Percentiles rank a stretch among this genome's conserved stretches.
Conservation (phyloP, 805 yeast species). For the Ogataea dorogensis region DNA sequence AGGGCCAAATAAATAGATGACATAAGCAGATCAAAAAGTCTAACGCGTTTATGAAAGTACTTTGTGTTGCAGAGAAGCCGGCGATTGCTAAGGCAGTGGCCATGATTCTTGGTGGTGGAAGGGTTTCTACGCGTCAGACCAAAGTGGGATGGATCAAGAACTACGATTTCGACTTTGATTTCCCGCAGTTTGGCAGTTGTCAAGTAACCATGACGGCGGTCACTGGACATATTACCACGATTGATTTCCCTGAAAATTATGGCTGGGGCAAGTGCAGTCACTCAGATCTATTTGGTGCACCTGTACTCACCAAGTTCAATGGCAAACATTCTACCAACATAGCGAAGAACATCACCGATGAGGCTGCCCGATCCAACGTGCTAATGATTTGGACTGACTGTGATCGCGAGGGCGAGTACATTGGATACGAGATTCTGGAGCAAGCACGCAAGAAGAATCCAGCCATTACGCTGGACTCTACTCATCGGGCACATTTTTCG, state of each 20-base stretch:
- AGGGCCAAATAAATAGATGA: not conserved
- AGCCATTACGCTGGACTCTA: conserved; percentile 43
- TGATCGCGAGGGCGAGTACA: conserved; percentile 93
- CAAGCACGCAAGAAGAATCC: conserved; percentile 60
- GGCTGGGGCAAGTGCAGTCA: conserved; percentile 69
- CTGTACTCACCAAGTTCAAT: conserved; percentile 40
- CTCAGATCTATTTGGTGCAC: conserved; percentile 68
- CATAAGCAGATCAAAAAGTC: conserved; percentile 9
- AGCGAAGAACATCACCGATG: conserved; percentile 63
- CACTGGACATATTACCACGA: conserved; percentile 73
- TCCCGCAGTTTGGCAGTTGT: conserved; percentile 60
- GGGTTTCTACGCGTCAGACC: conserved; percentile 46
- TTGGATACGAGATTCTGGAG: conserved; percentile 77
- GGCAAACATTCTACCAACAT: conserved; percentile 42
- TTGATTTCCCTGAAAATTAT: conserved; percentile 62
- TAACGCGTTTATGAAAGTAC: conserved; percentile 54
- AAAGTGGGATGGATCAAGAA: conserved; percentile 66
- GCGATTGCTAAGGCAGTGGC: conserved; percentile 89
- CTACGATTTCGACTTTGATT: conserved; percentile 70
- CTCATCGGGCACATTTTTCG: conserved; percentile 81
- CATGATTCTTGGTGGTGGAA: conserved; percentile 72
- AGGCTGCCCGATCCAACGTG: conserved; percentile 57
- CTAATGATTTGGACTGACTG: conserved; percentile 98
- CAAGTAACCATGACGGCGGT: conserved; percentile 91
- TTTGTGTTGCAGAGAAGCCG: conserved; percentile 97